Conservation (phyloP, 1,284 basidiomycete genomes). For the Cutaneotrichosporon cyanovorans region DNA sequence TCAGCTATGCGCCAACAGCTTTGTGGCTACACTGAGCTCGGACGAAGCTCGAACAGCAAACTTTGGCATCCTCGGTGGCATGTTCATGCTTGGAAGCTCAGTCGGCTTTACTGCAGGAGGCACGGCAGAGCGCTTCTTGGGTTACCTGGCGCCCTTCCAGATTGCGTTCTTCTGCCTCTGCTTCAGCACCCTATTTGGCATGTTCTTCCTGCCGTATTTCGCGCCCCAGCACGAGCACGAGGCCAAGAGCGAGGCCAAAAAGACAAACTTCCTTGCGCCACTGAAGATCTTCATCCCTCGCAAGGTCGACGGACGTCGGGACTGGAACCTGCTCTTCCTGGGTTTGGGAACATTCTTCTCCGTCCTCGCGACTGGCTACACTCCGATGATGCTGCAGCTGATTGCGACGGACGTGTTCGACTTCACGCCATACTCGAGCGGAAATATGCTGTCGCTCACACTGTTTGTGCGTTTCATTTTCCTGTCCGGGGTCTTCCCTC, state of each 20-base stretch:
- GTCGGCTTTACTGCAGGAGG: conserved; percentile 30
- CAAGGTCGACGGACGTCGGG: conserved; percentile 9
- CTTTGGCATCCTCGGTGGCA: conserved; percentile 38
- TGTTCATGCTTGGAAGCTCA: conserved; percentile 32
- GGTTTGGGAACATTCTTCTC: conserved; percentile 36
- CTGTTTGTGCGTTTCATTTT: conserved; percentile 37
- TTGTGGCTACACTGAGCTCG: conserved; percentile 24
- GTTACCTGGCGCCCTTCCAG: conserved; percentile 37
- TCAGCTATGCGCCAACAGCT: conserved; percentile 36
- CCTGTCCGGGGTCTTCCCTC: conserved; percentile 38
- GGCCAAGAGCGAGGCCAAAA: conserved; percentile 7
- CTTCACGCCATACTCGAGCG: conserved; percentile 31
- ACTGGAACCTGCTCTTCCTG: conserved; percentile 37
- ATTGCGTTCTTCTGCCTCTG: conserved; percentile 33
- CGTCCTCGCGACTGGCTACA: conserved; percentile 41
- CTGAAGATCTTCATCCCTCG: conserved; percentile 38
- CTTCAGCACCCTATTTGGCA: conserved; percentile 37
- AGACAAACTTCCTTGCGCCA: conserved; percentile 32
- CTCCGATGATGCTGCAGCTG: conserved; percentile 39
- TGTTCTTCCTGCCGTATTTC: conserved; percentile 41
- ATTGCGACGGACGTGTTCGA: conserved; percentile 36
- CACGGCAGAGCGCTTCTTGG: conserved; percentile 23
- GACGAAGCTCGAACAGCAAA: conserved; percentile 33
- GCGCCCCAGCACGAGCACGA: conserved; percentile 17
- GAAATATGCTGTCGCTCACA: conserved; percentile 31